Evolutionary conservation across 805 yeast genomes (phyloP).

Genomic region (Lipomyces sp.): DNA sequence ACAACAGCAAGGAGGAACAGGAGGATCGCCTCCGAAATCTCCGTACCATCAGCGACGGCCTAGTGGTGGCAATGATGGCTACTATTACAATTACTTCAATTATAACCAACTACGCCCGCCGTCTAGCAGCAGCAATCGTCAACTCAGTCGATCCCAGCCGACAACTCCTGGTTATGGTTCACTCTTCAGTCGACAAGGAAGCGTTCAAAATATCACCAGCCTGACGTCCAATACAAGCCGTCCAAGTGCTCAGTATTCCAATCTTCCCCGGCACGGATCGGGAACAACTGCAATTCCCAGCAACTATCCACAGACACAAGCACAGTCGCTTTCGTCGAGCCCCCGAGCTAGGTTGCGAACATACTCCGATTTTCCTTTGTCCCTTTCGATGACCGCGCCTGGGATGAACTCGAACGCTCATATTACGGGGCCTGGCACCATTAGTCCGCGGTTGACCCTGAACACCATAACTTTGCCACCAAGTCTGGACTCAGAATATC

Average conservation of each 20-base stretch:
- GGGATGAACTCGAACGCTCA: background rate
- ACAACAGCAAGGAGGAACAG: background rate
- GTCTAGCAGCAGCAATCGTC: conserved; percentile 4
- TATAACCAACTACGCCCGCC: conserved; percentile 15
- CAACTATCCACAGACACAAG: conserved; percentile 7
- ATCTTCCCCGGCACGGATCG: background rate
- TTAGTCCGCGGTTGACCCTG: background rate
- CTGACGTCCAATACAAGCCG: background rate
- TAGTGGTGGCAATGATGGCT: conserved; percentile 26
- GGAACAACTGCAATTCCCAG: background rate
- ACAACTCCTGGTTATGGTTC: conserved; percentile 22
- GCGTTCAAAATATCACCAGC: conserved; percentile 1
- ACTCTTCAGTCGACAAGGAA: conserved; percentile 13
- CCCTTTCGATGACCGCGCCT: background rate
- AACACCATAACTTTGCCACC: conserved; percentile 18
- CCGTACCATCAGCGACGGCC: conserved; percentile 24
- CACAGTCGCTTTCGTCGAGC: conserved; percentile 21
- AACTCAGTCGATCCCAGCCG: conserved; percentile 28
- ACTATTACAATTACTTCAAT: conserved; percentile 30
- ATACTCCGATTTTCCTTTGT: conserved; percentile 4
- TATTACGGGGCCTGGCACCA: background rate
- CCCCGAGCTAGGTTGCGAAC: conserved; percentile 11
- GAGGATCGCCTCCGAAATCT: conserved; percentile 14
- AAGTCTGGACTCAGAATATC: conserved; percentile 19
- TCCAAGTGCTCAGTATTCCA: background rate